Conservation (phyloP, 305 asterid species). For the Rubia balearica region DNA sequence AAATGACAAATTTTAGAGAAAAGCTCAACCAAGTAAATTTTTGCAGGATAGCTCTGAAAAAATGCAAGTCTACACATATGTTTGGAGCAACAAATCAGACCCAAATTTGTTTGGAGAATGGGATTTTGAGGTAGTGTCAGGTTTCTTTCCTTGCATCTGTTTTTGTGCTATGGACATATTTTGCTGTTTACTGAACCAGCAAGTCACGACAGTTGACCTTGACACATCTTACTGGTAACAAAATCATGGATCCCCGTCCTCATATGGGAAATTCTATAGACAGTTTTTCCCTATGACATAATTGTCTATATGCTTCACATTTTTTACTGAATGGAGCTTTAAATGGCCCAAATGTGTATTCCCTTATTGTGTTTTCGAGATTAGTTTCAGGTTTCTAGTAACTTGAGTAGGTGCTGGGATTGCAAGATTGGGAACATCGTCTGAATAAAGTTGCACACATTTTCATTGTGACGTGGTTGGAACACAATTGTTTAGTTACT, state of each 20-base stretch:
- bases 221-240: not conserved
- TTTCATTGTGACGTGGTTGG: not conserved
- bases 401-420: not conserved
- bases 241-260: not conserved
- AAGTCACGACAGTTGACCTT: constrained; percentile 1
- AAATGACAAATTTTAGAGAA: not conserved
- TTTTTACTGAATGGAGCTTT: not conserved
- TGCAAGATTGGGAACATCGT: not conserved
- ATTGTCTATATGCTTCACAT: not conserved
- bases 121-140: constrained; percentile 59
- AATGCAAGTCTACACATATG: constrained; percentile 49
- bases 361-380: not conserved
- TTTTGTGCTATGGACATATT: not conserved
- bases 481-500: not conserved
- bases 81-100: constrained; percentile 67
- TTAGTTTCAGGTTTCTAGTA: not conserved
- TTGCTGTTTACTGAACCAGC: not conserved
- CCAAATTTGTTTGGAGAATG: constrained; percentile 71
- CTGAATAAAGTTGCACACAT: not conserved
- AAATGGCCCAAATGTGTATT: not conserved
- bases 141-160: not conserved
- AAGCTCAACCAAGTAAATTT: not conserved
- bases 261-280: not conserved
- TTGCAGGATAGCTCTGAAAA: constrained; percentile 63
- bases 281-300: not conserved